Conservation (phyloP, 148 eudicot species). For the Cornus controversa region DNA sequence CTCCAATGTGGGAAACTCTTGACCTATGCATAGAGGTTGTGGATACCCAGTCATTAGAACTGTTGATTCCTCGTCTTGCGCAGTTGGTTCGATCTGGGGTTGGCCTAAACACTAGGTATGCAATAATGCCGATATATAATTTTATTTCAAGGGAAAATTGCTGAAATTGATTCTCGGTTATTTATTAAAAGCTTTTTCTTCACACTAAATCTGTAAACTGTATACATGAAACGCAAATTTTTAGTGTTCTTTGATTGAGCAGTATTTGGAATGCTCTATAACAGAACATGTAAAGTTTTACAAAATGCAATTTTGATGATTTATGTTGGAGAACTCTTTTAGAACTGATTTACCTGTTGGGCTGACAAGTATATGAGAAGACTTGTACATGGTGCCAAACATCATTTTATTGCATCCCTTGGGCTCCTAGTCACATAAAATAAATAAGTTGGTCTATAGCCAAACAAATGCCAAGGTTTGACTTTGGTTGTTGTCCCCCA, state of each 20-base stretch:
- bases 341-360: not conserved
- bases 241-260: not conserved
- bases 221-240: not conserved
- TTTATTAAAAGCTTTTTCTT: not conserved
- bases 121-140: not conserved
- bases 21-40: constrained; percentile 83
- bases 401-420: not conserved
- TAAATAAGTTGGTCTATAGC: not conserved
- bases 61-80: constrained; percentile 84
- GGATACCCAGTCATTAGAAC: constrained; percentile 73
- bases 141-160: not conserved
- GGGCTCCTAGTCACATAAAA: not conserved
- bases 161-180: not conserved
- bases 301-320: not conserved
- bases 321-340: not conserved
- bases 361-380: not conserved
- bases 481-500: not conserved
- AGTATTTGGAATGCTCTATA: not conserved
- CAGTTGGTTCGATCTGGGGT: constrained; percentile 89
- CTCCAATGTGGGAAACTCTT: constrained; percentile 99
- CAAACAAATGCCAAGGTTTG: not conserved
- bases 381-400: not conserved
- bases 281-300: not conserved
- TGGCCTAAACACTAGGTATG: constrained; percentile 90
- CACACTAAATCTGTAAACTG: not conserved